These are phyloP conservation scores for Syzygium grande DNA, from an alignment of 345 rosid species.

Conservation along the genomic window DNA sequence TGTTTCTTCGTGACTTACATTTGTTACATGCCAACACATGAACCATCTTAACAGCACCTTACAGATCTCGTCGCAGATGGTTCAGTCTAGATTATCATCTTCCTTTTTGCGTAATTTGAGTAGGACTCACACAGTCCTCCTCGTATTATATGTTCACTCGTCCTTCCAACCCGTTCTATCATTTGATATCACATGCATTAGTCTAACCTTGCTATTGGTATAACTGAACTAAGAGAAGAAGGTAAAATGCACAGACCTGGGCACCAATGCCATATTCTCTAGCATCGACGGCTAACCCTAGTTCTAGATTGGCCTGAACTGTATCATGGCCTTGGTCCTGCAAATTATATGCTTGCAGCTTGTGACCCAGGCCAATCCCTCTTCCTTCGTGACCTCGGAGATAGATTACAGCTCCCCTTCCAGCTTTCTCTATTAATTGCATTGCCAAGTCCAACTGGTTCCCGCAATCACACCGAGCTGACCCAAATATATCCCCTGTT, in stretches of 20 bases:
- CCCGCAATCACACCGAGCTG: constrained; percentile 85
- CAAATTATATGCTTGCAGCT: constrained; percentile 72
- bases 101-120: neutral
- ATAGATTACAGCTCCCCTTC: constrained; percentile 69
- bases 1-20: neutral
- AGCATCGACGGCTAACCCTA: constrained; percentile 74
- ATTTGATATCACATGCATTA: neutral
- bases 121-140: neutral
- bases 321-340: constrained; percentile 92
- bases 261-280: constrained; percentile 91
- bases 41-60: neutral
- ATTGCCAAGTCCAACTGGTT: constrained; percentile 74
- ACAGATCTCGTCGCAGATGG: neutral
- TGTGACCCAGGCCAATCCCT: constrained; percentile 90
- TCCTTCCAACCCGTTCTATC: neutral
- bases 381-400: constrained; percentile 93
- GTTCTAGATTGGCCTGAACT: constrained; percentile 78
- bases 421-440: constrained; percentile 58
- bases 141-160: no score
- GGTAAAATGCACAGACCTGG: constrained; percentile 40
- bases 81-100: neutral
- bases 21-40: neutral
- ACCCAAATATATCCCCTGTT: constrained; percentile 81
- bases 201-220: neutral
- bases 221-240: neutral